Percentiles rank a stretch among this genome's conserved stretches.
phyloP scores from a whole-genome alignment of 805 yeast species.

The Blastobotrys terrestris region DNA sequence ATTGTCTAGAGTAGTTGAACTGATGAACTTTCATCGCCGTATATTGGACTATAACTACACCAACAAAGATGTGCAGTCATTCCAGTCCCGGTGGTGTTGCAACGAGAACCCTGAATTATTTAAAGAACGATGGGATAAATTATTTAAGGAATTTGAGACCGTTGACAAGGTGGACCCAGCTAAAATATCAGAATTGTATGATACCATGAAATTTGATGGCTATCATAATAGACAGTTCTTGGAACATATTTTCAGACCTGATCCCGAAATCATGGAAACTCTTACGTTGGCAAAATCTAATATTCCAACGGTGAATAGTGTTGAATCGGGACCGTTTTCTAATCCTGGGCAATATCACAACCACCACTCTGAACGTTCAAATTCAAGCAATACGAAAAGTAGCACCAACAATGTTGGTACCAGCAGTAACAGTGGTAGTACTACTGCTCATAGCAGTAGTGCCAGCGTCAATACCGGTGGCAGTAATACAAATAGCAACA shows the following conservation, averaged over 20 bases:
- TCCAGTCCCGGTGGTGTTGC: conserved; percentile 91
- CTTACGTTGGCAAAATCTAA: conserved; percentile 20
- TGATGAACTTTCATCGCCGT: conserved; percentile 85
- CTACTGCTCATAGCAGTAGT: neutral
- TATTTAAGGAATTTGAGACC: conserved; percentile 83
- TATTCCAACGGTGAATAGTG: conserved; percentile 16
- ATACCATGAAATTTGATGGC: conserved; percentile 98
- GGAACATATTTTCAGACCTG: conserved; percentile 72
- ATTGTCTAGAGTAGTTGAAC: conserved; percentile 86
- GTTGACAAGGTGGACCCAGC: conserved; percentile 98
- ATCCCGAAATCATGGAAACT: conserved; percentile 31
- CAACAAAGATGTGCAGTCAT: conserved; percentile 53
- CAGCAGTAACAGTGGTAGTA: neutral
- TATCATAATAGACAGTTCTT: conserved; percentile 87
- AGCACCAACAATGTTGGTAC: neutral
- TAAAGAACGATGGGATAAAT: conserved; percentile 94
- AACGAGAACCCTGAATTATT: conserved; percentile 88
- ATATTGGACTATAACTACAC: conserved; percentile 78
- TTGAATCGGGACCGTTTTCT: neutral
- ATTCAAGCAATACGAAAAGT: neutral
- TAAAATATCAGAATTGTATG: conserved; percentile 91
- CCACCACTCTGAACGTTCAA: conserved; percentile 29
- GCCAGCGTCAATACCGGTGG: neutral
- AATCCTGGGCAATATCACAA: neutral
- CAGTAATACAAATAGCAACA: neutral